Base-by-base conservation (phyloP, 768 basidiomycete species). In the Boletus subparvulus region DNA sequence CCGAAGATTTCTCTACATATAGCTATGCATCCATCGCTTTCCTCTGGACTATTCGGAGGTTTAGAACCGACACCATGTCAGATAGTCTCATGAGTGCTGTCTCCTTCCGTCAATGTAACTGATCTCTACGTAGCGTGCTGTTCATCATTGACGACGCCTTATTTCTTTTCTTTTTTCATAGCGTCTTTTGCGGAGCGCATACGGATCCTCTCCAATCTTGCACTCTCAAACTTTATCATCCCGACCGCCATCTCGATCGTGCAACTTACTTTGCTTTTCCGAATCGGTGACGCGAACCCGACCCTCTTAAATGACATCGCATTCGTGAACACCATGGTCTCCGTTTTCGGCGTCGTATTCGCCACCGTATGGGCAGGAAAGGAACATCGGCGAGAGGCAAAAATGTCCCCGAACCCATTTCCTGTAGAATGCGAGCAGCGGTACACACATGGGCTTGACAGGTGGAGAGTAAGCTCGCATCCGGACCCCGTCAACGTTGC, bases 11-110 rank as follows among this genome's bases (percentile, higher is more conserved):
- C 7, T 41, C 19, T 8, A 1, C 12, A 17, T 24, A 6, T 30
- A 70, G 70, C n/a, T 72, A 62, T 48, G 63, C 57, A 17, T 64
- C 70, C 9, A 43, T 60, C 13, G 53, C 57, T 7, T 73, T 73
- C 48, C 51, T 73, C 3, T 69, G 62, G 60, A 54, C 60, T 10
- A 50, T 68, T 21, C 56, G 48, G 17, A 28, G 3, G 16, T 47
- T 30, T 21, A 19, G 37, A 30, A 47, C 35, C 14, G 36, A 52
- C 21, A 32, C 26, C 19, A n/a, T 14, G 14, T 17, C 48, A 10
- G 17, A 45, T 8, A 54, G 50, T 9, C 44, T 53, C 35, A 43
- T 14, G 37, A 42, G 52, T 28, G 37, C 36, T 17, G 28, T 30
- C 8, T 41, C 39, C 41, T 46, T 39, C 28, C 45, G 35, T 46